Base-by-base conservation (phyloP, 2,329 filamentous ascomycete genomes). In the Aspergillus sp. region DNA sequence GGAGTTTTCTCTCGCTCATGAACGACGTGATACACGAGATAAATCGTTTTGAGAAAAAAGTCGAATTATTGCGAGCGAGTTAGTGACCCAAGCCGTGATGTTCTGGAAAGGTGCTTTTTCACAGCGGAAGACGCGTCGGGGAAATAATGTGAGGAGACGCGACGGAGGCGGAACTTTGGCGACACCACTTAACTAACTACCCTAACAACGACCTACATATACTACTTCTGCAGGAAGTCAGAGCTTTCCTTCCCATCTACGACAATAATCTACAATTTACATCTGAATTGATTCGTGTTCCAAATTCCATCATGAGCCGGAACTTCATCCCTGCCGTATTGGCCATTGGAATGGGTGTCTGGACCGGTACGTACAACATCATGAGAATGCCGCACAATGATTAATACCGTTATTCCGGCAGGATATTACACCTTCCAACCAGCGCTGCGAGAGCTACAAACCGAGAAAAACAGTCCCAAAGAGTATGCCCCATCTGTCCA, bases 341-440 rank as follows among this genome's bases (percentile, higher is more conserved):
- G 30, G 66, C 67, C 26, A 62, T 70, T 41, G 68, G 61, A 10
- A 58, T 70, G 34, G 69, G 69, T 38, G 57, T 71, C 36, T 60
- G 66, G 39, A 66, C 67, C 49, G 67, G 69, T 69, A 60, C 35
- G 40, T 7, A 28, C 9, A 27, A 4, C 8, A 10, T 26, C 19
- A 2, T 42, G 8, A 4, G 12, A 4, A 26, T 19, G 2, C 12
- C 8, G 12, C 19, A 10, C 10, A 29, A 5, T 9, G 28, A 4
- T 41, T 6, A 41, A 6, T 41, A 26, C 8, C 28, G 12, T 29
- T 41, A 7, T 7, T 41, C 26, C 4, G 10, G 28, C 51, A 72
- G 69, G 69, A 38, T 71, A 71, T 53, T 66, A 70, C 51, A 65
- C 64, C 45, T 72, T 72, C 57, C 65, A 71, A 44, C 69, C 69